Percentiles rank a stretch among this genome's conserved stretches.
phyloP scores from a whole-genome alignment of 2,329 filamentous ascomycete genomes.

The Fusarium nurragi region DNA sequence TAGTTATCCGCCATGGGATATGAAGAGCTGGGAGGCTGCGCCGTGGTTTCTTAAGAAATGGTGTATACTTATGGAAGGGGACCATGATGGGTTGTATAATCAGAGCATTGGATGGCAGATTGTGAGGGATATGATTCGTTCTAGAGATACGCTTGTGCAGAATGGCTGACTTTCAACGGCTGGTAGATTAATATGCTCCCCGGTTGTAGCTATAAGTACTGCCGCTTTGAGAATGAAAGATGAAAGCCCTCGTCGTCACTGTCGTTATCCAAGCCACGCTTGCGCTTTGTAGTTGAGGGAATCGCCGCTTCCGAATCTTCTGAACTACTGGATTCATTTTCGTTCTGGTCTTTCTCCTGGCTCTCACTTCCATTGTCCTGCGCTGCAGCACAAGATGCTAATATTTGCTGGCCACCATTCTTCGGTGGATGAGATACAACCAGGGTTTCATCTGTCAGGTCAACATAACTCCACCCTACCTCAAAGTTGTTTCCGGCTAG shows the following conservation, averaged over 20 bases:
- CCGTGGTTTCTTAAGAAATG: slow-evolving; percentile 45
- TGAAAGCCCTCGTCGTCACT: neutral
- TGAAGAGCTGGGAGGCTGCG: slow-evolving; percentile 43
- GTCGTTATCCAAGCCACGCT: neutral
- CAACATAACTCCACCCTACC: slow-evolving; percentile 15
- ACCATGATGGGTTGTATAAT: slow-evolving; percentile 29
- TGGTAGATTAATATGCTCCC: no score
- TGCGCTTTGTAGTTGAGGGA: neutral
- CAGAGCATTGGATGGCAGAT: slow-evolving; percentile 40
- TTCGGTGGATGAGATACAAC: neutral
- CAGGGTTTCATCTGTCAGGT: neutral
- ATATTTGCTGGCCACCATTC: no score
- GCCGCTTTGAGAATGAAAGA: neutral
- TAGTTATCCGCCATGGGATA: slow-evolving; percentile 42
- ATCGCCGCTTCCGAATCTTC: neutral
- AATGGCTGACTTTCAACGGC: neutral
- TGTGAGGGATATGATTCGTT: slow-evolving; percentile 26
- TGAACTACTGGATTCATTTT: neutral
- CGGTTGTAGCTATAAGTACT: neutral
- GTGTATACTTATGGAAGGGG: slow-evolving; percentile 33
- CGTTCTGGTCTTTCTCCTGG: neutral
- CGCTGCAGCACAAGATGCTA: neutral
- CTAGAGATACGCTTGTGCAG: neutral
- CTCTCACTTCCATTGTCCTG: no score
- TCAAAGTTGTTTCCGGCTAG: slow-evolving; percentile 24